Evolutionary conservation across 2,329 filamentous ascomycete genomes (phyloP).

Genomic region (Fusarium sororula): DNA sequence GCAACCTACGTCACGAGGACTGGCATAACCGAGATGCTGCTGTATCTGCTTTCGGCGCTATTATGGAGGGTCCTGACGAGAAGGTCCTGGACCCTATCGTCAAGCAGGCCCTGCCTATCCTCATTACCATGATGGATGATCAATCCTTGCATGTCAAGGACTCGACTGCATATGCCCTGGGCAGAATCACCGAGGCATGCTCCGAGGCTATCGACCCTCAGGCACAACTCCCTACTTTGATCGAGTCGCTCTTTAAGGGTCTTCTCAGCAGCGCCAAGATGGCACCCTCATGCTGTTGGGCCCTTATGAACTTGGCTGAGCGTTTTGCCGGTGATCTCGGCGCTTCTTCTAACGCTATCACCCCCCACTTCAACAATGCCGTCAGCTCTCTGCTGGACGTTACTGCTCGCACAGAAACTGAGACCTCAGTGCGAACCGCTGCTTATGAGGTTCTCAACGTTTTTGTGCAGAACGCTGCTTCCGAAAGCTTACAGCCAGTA

Average conservation of each 20-base stretch:
- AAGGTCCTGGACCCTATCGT: constrained; percentile 92
- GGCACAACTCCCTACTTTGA: constrained; percentile 83
- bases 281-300: constrained; percentile 98
- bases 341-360: constrained; percentile 80
- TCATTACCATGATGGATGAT: constrained; percentile 94
- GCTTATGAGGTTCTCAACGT: constrained; percentile 97
- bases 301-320: constrained; percentile 97
- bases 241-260: constrained; percentile 88
- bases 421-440: constrained; percentile 90
- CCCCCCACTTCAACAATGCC: constrained; percentile 91
- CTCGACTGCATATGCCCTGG: constrained; percentile 94
- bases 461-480: constrained; percentile 90
- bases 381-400: constrained; percentile 85
- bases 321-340: constrained; percentile 90
- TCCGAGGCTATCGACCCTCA: constrained; percentile 89
- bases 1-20: constrained; percentile 87
- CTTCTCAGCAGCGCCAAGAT: constrained; percentile 94
- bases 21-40: constrained; percentile 96
- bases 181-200: constrained; percentile 93
- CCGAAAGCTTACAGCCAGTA: constrained; percentile 83
- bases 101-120: constrained; percentile 90
- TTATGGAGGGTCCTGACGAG: constrained; percentile 98
- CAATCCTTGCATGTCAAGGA: constrained; percentile 89
- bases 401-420: constrained; percentile 82
- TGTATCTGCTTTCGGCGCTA: constrained; percentile 95